A percentile compares a stretch with the other conserved stretches of the same genome.
Conservation (phyloP, 1,284 basidiomycete species). For the Phaffia rhodozyma region DNA sequence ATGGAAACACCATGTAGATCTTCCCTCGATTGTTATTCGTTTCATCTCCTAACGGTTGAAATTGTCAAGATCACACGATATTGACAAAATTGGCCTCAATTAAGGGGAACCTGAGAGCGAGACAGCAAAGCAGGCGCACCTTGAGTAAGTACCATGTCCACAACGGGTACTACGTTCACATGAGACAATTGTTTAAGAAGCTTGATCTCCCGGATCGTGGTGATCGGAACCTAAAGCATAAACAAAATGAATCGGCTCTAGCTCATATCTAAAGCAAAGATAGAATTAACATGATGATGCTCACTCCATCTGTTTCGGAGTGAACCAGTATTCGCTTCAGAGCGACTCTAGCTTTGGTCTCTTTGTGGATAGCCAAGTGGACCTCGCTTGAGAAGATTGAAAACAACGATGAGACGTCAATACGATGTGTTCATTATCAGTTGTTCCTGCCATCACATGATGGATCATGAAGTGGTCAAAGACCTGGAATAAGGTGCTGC, state of each 20-base stretch:
- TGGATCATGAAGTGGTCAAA: constrained; percentile 6
- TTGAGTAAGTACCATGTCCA: constrained; percentile 68
- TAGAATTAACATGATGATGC: constrained; percentile 6
- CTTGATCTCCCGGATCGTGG: constrained; percentile 95
- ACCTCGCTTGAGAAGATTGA: constrained; percentile 52
- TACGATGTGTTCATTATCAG: neutral
- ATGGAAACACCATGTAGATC: constrained; percentile 94
- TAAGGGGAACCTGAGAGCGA: neutral
- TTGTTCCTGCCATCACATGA: constrained; percentile 1
- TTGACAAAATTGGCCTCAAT: constrained; percentile 3
- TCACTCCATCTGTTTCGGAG: constrained; percentile 86
- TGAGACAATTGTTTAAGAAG: constrained; percentile 84
- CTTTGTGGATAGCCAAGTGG: constrained; percentile 63
- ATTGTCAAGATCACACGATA: constrained; percentile 45
- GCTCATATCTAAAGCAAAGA: neutral
- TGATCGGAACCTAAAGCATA: constrained; percentile 52
- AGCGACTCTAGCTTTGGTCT: constrained; percentile 58
- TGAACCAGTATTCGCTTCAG: constrained; percentile 93
- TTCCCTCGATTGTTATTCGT: constrained; percentile 42
- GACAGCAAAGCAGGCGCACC: constrained; percentile 27
- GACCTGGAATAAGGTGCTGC: neutral
- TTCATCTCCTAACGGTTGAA: constrained; percentile 4
- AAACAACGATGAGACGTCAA: constrained; percentile 3
- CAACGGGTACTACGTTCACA: constrained; percentile 69
- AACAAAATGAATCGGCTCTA: neutral